Base-by-base conservation (phyloP, 768 basidiomycete species). In the Tremella yokohamensis region DNA sequence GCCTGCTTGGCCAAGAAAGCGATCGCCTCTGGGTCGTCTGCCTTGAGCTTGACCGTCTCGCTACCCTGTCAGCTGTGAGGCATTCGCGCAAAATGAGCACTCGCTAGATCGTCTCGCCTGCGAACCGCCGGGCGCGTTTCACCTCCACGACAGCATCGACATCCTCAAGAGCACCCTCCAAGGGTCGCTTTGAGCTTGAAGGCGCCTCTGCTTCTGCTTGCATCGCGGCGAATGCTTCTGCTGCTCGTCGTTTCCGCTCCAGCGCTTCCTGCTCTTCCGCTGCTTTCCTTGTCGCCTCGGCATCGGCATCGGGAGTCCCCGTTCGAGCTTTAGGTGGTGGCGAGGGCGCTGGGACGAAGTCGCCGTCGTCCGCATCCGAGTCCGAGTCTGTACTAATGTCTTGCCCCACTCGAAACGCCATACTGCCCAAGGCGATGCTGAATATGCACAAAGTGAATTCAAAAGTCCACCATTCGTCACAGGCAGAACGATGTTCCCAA, bases 51-150 rank as follows among this genome's bases (percentile, higher is more conserved):
- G 7, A 73, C 70, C 3, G 62, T 72, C 60, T 76, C 74, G 34
- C 74, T 75, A n/a, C 24, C 2, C 16, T 24, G 12, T n/a, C 53
- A 55, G n/a, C n/a, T 34, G 39, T 37, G 37, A 11, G 44, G 40
- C 20, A 1, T 22, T 42, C 29, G 42, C 18, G 20, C 8, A 47
- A 15, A 8, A 9, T 4, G n/a, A 40, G 18, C n/a, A 54, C 73
- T 59, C 29, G 73, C 74, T 61, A 63, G 40, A 76, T 65, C 12
- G 59, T 66, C 47, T 76, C 66, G 1, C 74, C 74, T 0, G 74
- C 72, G 49, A 72, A 76, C 9, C 58, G 59, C 55, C 72, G 62
- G 39, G 69, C 57, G 52, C 74, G 40, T 49, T 56, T 60, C 4
- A 76, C 53, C 29, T 67, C 63, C 11, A 76, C 61, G 66, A 57